These are phyloP conservation scores for Scedosporium aurantiacum DNA, from an alignment of 2,329 filamentous ascomycete species.

Conservation along the genomic window DNA sequence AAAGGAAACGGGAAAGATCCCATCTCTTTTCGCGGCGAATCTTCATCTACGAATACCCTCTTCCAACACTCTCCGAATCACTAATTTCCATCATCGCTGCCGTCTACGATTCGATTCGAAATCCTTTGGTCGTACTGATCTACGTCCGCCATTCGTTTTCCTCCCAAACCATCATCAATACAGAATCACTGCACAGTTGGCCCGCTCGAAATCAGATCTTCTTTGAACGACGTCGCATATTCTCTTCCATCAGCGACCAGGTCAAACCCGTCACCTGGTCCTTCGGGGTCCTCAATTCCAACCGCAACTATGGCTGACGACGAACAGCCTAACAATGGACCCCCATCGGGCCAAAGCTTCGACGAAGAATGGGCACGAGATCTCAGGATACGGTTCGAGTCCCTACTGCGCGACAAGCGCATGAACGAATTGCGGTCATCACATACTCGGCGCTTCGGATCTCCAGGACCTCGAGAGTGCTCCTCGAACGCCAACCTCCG, in stretches of 20 bases:
- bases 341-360: slow-evolving; percentile 13
- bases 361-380: slow-evolving; percentile 66
- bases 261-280: neutral
- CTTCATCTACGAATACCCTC: neutral
- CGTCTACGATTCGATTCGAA: neutral
- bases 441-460: slow-evolving; percentile 40
- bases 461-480: slow-evolving; percentile 41
- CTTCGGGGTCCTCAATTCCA: neutral
- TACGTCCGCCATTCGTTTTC: no score
- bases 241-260: neutral
- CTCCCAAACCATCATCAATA: no score
- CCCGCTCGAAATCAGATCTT: neutral
- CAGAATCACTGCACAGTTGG: no score
- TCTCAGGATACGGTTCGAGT: slow-evolving; percentile 74
- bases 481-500: slow-evolving; percentile 38
- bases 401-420: slow-evolving; percentile 73
- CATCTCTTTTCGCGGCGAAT: neutral
- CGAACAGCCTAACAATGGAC: neutral
- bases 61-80: neutral
- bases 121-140: neutral
- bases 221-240: neutral
- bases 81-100: neutral
- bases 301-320: slow-evolving; percentile 5
- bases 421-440: slow-evolving; percentile 59
- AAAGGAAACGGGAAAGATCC: neutral